Evolutionary conservation across 768 basidiomycete genomes (phyloP).

Genomic region (Rhodocollybia butyracea): DNA sequence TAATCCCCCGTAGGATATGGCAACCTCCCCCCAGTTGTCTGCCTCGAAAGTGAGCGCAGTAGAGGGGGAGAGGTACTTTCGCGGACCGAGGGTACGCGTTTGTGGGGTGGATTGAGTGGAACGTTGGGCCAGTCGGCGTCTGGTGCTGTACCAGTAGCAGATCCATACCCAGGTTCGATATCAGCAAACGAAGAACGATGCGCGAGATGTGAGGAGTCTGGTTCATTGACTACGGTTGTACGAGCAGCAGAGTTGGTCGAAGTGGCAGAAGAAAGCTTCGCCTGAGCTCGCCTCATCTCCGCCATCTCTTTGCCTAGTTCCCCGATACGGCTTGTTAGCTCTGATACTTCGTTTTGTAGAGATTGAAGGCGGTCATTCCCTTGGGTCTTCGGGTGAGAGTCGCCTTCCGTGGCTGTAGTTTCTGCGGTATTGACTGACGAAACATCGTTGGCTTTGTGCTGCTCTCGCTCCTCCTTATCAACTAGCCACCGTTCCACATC

Average conservation of each 20-base stretch:
- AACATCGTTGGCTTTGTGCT: constrained; percentile 6
- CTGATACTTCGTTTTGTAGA: constrained; percentile 65
- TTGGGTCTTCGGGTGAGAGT: background rate
- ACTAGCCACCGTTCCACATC: constrained; percentile 91
- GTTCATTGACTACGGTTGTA: too few species aligned
- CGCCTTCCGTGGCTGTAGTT: constrained; percentile 3
- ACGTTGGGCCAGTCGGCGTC: background rate
- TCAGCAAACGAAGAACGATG: constrained; percentile 1
- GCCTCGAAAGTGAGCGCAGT: constrained; percentile 1
- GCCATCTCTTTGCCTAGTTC: constrained; percentile 82
- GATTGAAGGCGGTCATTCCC: constrained; percentile 31
- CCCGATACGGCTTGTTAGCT: constrained; percentile 71
- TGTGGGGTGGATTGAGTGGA: background rate
- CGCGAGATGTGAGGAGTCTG: too few species aligned
- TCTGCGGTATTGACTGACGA: constrained; percentile 6
- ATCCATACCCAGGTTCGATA: background rate
- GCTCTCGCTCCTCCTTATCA: constrained; percentile 60
- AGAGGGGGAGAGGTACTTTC: constrained; percentile 8
- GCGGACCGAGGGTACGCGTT: constrained; percentile 3
- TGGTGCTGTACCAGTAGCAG: too few species aligned
- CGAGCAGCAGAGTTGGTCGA: too few species aligned
- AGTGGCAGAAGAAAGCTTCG: background rate
- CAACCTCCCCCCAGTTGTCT: constrained; percentile 42
- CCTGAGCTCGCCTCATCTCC: background rate
- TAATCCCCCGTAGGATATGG: constrained; percentile 88